phyloP scores from a whole-genome alignment of 2,329 filamentous ascomycete genomes.

The Cladobotryum protrusum region DNA sequence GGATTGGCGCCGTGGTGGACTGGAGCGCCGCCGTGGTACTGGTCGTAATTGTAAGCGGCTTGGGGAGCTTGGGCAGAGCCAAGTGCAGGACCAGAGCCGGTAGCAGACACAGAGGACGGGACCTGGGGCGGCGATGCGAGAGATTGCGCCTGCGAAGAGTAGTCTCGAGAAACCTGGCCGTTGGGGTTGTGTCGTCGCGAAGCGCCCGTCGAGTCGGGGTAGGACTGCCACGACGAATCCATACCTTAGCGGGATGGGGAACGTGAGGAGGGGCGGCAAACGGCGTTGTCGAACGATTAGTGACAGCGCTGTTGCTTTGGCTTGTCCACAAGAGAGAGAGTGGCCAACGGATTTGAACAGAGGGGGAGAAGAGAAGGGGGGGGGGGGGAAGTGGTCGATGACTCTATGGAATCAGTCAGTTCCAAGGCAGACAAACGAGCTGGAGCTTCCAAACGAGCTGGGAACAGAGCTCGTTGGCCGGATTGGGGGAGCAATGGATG shows the following conservation, averaged over 20 bases:
- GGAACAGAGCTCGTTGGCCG: not conserved
- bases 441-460: not conserved
- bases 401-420: not conserved
- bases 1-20: constrained; percentile 42
- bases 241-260: constrained; percentile 29
- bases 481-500: constrained; percentile 1
- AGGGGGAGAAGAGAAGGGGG: not conserved
- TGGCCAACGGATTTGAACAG: not conserved
- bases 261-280: constrained; percentile 13
- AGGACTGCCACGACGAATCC: constrained; percentile 59
- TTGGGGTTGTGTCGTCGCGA: constrained; percentile 58
- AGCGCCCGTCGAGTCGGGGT: constrained; percentile 57
- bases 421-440: not conserved
- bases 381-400: not conserved
- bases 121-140: constrained; percentile 17
- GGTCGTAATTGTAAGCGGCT: constrained; percentile 45
- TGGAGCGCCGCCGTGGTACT: constrained; percentile 47
- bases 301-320: not conserved
- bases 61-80: constrained; percentile 35
- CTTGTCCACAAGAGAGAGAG: not conserved
- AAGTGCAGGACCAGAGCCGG: constrained; percentile 16
- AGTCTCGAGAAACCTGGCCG: constrained; percentile 42
- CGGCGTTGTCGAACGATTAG: constrained; percentile 1
- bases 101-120: not conserved
- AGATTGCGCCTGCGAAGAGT: constrained; percentile 32